Evolutionary conservation across 1,284 basidiomycete species (phyloP), one percentile per base, ranked within the genome.

Genomic region (Lignosus rhinocerotis): DNA sequence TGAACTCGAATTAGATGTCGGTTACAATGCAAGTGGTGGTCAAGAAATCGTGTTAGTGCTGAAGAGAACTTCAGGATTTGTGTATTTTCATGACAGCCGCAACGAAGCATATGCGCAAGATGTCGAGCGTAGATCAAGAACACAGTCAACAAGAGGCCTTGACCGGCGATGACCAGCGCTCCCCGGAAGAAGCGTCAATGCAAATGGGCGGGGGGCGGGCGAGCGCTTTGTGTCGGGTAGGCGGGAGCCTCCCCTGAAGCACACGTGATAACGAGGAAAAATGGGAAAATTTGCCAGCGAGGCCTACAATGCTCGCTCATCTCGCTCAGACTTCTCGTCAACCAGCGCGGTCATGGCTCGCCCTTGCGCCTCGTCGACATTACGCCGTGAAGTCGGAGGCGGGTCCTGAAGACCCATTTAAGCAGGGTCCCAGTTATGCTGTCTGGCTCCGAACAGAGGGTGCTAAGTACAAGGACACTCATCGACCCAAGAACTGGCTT

Each of bases 21-120:
- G 63, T 79, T 78, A 7, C 79, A 66, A 9, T 90, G 70, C 50
- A 92, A 69, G 21, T 77, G 65, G 51, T 90, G 68, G 12, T 91
- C 67, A 64, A 86, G 86, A 9, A 74, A 66, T 61, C 89, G 86
- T 63, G 42, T 44, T 77, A 73, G 0, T 74, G 53, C 1, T n/a
- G 76, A 57, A 51, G 72, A 50, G 0, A 55, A 55, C 1, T 81
- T 82, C 60, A 82, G 76, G 17, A 53, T 32, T 50, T 17, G 31
- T 6, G 1, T 87, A 61, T 3, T 61, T 60, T 34, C 73, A 78
- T 2, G 80, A 72, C 6, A 83, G 75, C 38, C 71, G 68, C 30
- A 89, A 75, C n/a, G 81, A 73, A n/a, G 80, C 80, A 68, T 85
- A 90, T 47, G 71, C 75, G 34, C 76, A 87, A 67, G 36, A 89